Evolutionary conservation across 768 basidiomycete genomes (phyloP), one percentile per base, ranked within the genome.

Genomic region (Amanita molliuscula): DNA sequence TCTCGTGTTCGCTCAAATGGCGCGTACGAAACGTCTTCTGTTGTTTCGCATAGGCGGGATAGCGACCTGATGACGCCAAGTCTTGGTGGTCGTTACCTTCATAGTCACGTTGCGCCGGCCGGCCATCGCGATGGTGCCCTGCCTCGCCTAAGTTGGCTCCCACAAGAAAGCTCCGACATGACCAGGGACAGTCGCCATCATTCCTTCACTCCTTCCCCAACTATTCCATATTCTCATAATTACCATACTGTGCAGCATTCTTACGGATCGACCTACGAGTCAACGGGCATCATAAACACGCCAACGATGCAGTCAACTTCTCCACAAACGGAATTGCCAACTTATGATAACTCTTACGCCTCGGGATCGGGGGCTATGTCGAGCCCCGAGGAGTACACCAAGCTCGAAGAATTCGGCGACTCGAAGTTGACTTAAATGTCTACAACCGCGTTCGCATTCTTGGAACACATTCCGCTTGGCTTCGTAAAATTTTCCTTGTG

Each of bases 371-470:
- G 63, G 46, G 58, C 69, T 11, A 56, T 71, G 44, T 66, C 72
- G 18, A 70, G 67, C 48, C 66, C 72, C 48, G 73, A 72, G 40
- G 72, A 72, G 26, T 73, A 69, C 57, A 62, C 68, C 13, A 64
- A 62, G 31, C 67, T 68, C 41, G 70, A 71, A 38, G 72, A 75
- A 47, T 75, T 65, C 55, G 66, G 61, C 16, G 70, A 73, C 29
- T 59, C 69, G 53, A 73, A 63, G 58, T 54, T 47, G 44, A 50
- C 49, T 43, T 44, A 42, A 34, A 35, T 35, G 37, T 49, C 36
- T 2, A 42, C 28, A 49, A 41, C 40, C 49, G 31, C 49, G 15
- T 44, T 35, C 31, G 38, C 29, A 35, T 46, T 53, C 54, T 47
- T 44, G 49, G 51, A 44, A 53, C 25, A 46, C 42, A 31, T 29